These are phyloP conservation scores for Picocystis sp. DNA, from an alignment of 163 green algal species.

Conservation along the genomic window DNA sequence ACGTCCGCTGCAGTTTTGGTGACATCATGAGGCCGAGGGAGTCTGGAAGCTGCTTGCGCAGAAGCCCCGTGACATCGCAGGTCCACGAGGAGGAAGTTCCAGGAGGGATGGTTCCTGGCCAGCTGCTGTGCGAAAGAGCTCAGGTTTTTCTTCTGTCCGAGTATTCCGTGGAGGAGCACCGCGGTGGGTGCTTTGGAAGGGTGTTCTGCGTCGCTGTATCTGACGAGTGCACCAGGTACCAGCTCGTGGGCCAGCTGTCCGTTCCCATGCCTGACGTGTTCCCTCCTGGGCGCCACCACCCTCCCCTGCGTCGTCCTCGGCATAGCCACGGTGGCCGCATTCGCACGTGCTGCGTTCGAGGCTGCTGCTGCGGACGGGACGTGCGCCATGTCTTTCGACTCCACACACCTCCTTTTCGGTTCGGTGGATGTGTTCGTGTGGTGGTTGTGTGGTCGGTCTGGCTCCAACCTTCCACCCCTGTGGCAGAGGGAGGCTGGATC, in stretches of 20 bases:
- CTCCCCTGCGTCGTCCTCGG: too few species aligned
- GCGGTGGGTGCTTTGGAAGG: constrained; percentile 46
- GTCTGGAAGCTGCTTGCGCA: constrained; percentile 1
- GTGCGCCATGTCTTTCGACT: too few species aligned
- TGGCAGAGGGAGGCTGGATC: too few species aligned
- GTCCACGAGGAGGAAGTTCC: constrained; percentile 83
- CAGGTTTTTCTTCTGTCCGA: constrained; percentile 71
- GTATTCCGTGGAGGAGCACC: constrained; percentile 84
- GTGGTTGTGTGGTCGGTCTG: too few species aligned
- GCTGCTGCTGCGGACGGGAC: too few species aligned
- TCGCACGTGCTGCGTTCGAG: too few species aligned
- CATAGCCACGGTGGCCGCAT: too few species aligned
- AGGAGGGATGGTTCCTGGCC: constrained; percentile 52
- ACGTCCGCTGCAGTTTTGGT: constrained; percentile 50
- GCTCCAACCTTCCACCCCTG: too few species aligned
- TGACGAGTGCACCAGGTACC: constrained; percentile 42
- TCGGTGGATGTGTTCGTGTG: too few species aligned
- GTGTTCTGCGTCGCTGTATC: constrained; percentile 6
- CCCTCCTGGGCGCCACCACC: too few species aligned
- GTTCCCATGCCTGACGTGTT: too few species aligned
- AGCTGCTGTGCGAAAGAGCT: constrained; percentile 56
- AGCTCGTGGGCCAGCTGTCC: constrained; percentile 40
- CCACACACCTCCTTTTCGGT: too few species aligned
- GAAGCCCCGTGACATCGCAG: constrained; percentile 79
- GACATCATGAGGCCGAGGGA: constrained; percentile 40